These are phyloP conservation scores for Iberis pinnata DNA, from an alignment of 345 rosid species.

Conservation along the genomic window DNA sequence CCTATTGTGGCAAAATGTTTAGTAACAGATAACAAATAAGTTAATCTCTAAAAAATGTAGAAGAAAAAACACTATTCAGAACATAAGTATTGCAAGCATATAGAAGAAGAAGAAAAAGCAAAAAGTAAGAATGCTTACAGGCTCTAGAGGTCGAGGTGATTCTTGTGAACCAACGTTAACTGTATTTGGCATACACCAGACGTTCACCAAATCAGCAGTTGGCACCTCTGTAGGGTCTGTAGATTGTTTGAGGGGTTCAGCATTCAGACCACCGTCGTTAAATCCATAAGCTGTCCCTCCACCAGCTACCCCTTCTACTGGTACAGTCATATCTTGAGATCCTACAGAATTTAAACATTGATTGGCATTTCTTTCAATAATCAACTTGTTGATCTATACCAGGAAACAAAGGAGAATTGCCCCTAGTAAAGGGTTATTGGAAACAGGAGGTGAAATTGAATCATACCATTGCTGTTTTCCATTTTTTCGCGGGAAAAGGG, in stretches of 20 bases:
- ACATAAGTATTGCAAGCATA: conserved; percentile 10
- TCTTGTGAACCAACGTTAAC: conserved; percentile 77
- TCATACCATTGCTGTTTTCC: neutral
- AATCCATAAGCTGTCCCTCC: conserved; percentile 98
- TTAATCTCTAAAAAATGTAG: neutral
- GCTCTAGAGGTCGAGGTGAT: conserved; percentile 69
- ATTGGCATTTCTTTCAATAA: conserved; percentile 1
- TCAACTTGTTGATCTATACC: neutral
- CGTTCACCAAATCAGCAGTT: conserved; percentile 62
- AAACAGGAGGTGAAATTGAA: neutral
- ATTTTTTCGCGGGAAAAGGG: neutral
- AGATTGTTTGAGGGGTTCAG: conserved; percentile 41
- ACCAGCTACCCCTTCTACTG: conserved; percentile 97
- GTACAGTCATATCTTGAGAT: conserved; percentile 30
- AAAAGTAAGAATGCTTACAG: conserved; percentile 41
- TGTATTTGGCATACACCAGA: conserved; percentile 89
- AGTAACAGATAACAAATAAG: neutral
- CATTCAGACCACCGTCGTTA: conserved; percentile 47
- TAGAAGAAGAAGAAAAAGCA: neutral
- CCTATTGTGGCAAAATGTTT: neutral
- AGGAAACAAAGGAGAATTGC: no score
- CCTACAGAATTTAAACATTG: conserved; percentile 2
- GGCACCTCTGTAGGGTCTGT: conserved; percentile 57
- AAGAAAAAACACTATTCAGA: neutral
- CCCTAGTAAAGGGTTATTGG: no score